Percentiles rank a stretch among this genome's conserved stretches.
Conservation (phyloP, 192 early-diverging fungal genomes). For the Gonapodya prolifera region DNA sequence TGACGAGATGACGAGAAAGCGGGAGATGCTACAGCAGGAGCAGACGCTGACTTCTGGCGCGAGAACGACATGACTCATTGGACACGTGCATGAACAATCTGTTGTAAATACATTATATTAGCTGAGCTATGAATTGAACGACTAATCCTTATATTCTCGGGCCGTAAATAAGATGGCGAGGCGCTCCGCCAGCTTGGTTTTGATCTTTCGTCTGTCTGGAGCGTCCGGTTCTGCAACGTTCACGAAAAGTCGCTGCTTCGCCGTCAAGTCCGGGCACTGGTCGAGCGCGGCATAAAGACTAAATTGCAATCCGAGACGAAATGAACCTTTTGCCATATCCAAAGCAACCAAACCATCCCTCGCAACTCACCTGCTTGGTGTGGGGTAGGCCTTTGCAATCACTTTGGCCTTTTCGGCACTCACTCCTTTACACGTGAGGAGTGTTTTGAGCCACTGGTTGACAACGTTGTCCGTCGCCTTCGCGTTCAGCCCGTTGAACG, state of each 20-base stretch:
- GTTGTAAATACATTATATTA: neutral
- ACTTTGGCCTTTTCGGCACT: conserved; percentile 71
- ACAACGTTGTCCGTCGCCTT: conserved; percentile 62
- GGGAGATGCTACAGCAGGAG: neutral
- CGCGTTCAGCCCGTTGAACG: conserved; percentile 52
- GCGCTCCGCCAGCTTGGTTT: neutral
- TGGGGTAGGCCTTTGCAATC: conserved; percentile 56
- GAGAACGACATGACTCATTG: neutral
- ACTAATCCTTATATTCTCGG: neutral
- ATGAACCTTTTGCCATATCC: too few species aligned
- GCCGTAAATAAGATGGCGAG: neutral
- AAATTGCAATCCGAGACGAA: too few species aligned
- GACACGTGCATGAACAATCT: too few species aligned
- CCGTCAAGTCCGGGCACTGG: neutral
- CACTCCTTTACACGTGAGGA: conserved; percentile 73
- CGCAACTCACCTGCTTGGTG: conserved; percentile 34
- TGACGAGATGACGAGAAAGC: neutral
- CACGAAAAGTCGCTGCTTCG: neutral
- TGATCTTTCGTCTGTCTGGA: neutral
- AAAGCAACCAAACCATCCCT: too few species aligned
- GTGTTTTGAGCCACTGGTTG: conserved; percentile 34
- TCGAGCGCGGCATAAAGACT: neutral
- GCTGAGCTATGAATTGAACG: neutral
- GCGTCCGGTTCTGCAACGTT: neutral
- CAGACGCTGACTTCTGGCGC: neutral